These are phyloP conservation scores for Nepenthes alata DNA, from an alignment of 179 eudicot species.

Conservation along the genomic window DNA sequence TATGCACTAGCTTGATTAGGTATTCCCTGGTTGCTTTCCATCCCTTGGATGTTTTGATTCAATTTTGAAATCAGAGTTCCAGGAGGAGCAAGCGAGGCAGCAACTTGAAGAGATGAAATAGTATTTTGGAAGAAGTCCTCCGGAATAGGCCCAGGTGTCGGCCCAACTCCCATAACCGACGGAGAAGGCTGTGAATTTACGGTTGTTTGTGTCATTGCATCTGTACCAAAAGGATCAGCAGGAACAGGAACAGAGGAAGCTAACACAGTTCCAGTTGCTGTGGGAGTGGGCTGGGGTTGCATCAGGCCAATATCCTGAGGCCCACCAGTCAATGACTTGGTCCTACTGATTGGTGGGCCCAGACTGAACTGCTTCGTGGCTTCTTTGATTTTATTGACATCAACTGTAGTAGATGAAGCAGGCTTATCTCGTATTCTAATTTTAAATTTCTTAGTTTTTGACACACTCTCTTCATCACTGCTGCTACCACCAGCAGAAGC, in stretches of 20 bases:
- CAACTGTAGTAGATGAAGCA: slow-evolving; percentile 63
- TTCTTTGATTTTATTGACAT: slow-evolving; percentile 91
- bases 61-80: slow-evolving; percentile 61
- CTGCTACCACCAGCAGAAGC: slow-evolving; percentile 76
- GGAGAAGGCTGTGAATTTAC: slow-evolving; percentile 40
- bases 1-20: slow-evolving; percentile 29
- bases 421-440: slow-evolving; percentile 86
- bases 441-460: slow-evolving; percentile 62
- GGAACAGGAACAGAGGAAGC: slow-evolving; percentile 38
- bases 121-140: slow-evolving; percentile 98
- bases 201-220: slow-evolving; percentile 35
- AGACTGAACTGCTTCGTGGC: slow-evolving; percentile 85
- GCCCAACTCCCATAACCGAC: slow-evolving; percentile 38
- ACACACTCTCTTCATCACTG: slow-evolving; percentile 72
- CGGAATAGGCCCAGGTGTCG: slow-evolving; percentile 65
- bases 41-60: slow-evolving; percentile 55
- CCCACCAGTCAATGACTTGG: slow-evolving; percentile 57
- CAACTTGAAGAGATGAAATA: slow-evolving; percentile 74
- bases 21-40: slow-evolving; percentile 28
- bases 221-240: slow-evolving; percentile 61
- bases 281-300: slow-evolving; percentile 40
- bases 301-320: slow-evolving; percentile 53
- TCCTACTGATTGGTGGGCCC: slow-evolving; percentile 66
- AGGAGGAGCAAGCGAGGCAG: slow-evolving; percentile 78
- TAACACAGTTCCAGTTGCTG: slow-evolving; percentile 20